A percentile compares a stretch with the other conserved stretches of the same genome.
These are phyloP conservation scores for Dactylonectria macrodidyma DNA, from an alignment of 2,329 filamentous ascomycete genomes.

Conservation along the genomic window DNA sequence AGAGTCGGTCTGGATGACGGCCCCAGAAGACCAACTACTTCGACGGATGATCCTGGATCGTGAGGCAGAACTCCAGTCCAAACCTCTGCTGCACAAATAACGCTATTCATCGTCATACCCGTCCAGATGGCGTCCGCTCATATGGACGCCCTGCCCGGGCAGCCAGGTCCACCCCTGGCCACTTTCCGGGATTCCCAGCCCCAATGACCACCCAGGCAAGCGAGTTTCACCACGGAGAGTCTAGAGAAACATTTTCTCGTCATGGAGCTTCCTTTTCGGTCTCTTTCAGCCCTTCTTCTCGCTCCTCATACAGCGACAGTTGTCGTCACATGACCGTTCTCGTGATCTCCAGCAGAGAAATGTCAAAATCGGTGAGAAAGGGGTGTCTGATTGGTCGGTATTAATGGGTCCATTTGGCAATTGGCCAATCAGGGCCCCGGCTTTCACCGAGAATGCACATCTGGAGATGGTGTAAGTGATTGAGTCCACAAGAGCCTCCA, in stretches of 20 bases:
- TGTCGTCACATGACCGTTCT: conserved; percentile 41
- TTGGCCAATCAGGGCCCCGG: conserved; percentile 47
- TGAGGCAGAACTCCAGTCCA: conserved; percentile 44
- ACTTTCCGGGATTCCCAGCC: conserved; percentile 33
- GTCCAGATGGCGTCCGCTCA: conserved; percentile 24
- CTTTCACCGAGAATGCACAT: conserved; percentile 44
- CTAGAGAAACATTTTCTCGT: conserved; percentile 29
- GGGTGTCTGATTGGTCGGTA: conserved; percentile 50
- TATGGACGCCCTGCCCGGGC: conserved; percentile 25
- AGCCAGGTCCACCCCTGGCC: conserved; percentile 31
- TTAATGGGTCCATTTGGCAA: conserved; percentile 33
- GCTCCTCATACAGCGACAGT: conserved; percentile 29
- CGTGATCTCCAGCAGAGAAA: conserved; percentile 32
- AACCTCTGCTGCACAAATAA: conserved; percentile 27
- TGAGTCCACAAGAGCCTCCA: conserved; percentile 53
- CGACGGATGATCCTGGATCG: conserved; percentile 48
- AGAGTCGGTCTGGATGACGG: conserved; percentile 47
- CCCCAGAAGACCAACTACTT: conserved; percentile 46
- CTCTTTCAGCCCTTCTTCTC: conserved; percentile 26
- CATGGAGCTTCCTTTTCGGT: conserved; percentile 32
- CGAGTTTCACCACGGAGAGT: conserved; percentile 29
- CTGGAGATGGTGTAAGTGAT: conserved; percentile 57
- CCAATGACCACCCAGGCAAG: conserved; percentile 28
- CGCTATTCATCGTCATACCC: conserved; percentile 5
- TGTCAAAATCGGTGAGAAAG: conserved; percentile 51